Evolutionary conservation across 139 green algal genomes (phyloP).

Genomic region (Mychonastes homosphaera): DNA sequence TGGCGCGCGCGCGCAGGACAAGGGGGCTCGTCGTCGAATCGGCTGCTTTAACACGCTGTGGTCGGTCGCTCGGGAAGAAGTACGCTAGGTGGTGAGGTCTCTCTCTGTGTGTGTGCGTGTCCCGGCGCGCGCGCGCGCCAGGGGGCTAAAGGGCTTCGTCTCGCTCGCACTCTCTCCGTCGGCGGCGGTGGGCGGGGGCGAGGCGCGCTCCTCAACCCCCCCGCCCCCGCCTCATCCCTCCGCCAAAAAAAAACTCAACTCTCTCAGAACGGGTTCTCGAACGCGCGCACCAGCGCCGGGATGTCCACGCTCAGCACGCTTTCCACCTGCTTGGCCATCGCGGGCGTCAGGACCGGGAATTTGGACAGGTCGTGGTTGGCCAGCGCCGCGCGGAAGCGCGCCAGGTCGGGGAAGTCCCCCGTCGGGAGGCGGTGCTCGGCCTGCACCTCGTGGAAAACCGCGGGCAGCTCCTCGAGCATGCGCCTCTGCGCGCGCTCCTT

Average conservation of each 20-base stretch:
- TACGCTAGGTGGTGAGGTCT: too few species aligned
- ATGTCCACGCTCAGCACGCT: conserved; percentile 78
- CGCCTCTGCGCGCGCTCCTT: conserved; percentile 66
- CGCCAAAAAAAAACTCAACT: background rate
- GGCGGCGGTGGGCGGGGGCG: too few species aligned
- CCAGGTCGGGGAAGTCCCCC: conserved; percentile 85
- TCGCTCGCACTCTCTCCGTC: too few species aligned
- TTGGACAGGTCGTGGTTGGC: conserved; percentile 62
- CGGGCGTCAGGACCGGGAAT: conserved; percentile 39
- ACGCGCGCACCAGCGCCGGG: conserved; percentile 73
- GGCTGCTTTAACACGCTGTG: too few species aligned
- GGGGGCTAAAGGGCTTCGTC: too few species aligned
- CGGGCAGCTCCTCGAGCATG: conserved; percentile 52
- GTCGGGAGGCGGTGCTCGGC: conserved; percentile 76
- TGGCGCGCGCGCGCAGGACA: too few species aligned
- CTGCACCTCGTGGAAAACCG: conserved; percentile 74
- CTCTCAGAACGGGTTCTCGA: conserved; percentile 71
- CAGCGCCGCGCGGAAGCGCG: conserved; percentile 74
- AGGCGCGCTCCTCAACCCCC: too few species aligned
- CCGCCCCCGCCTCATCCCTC: too few species aligned
- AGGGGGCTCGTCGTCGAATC: too few species aligned
- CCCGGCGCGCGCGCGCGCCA: too few species aligned
- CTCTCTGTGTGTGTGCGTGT: too few species aligned
- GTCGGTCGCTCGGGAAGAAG: too few species aligned
- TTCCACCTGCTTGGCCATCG: conserved; percentile 58